phyloP scores from a whole-genome alignment of 352 stramenopile species.

The Phytophthora uliginosa region DNA sequence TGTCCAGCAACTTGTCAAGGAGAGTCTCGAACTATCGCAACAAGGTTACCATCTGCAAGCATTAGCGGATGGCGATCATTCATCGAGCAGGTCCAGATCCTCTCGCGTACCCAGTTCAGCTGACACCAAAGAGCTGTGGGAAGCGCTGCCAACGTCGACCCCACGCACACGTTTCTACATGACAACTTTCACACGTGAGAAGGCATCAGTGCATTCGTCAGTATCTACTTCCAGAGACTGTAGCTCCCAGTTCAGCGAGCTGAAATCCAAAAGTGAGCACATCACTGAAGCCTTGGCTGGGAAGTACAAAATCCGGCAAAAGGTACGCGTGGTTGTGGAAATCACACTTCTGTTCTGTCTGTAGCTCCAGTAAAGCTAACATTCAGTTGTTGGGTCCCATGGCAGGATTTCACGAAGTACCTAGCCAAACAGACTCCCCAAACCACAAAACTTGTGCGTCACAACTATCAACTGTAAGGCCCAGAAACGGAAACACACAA shows the following conservation, averaged over 20 bases:
- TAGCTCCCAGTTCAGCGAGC: constrained; percentile 38
- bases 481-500: constrained; percentile 18
- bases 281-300: constrained; percentile 39
- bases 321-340: constrained; percentile 32
- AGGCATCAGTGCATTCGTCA: constrained; percentile 8
- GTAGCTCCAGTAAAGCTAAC: constrained; percentile 5
- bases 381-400: neutral
- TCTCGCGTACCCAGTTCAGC: constrained; percentile 29
- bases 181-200: constrained; percentile 42
- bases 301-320: constrained; percentile 63
- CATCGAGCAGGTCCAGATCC: constrained; percentile 21
- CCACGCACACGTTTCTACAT: constrained; percentile 52
- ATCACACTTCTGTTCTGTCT: neutral
- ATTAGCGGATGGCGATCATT: constrained; percentile 37
- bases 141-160: constrained; percentile 8
- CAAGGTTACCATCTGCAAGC: constrained; percentile 63
- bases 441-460: constrained; percentile 45
- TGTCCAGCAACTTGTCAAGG: constrained; percentile 43
- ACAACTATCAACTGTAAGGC: constrained; percentile 47
- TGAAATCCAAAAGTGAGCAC: constrained; percentile 40
- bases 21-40: constrained; percentile 59
- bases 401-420: constrained; percentile 60
- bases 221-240: constrained; percentile 12
- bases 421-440: constrained; percentile 43
- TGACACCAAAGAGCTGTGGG: constrained; percentile 10